Base-by-base conservation (phyloP, 129 eudicot genomes). In the Flaveria ramosissima region DNA sequence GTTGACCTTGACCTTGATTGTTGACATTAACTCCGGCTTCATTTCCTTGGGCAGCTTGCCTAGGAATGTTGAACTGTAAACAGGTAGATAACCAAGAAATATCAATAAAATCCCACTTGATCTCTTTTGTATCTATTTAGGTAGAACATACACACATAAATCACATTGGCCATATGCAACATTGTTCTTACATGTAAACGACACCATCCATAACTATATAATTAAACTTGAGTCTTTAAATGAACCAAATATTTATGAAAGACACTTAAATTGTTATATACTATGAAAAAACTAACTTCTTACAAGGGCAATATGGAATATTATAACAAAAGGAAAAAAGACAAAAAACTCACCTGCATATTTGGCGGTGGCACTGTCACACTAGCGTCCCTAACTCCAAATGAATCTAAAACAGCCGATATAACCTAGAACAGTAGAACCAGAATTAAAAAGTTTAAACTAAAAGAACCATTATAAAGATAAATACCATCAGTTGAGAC, bases 351-450 rank as follows among this genome's bases (percentile, higher is more conserved):
- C 75, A 93, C 98, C 86, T 84, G 91, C 77, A 84, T 68, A 72
- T 80, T 77, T 55, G 92, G 84, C 11, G 24, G 86, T 32, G 72
- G 60, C 59, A 81, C 85, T 55, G 88, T 23, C 70, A 72, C 85
- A 77, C 47, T 68, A 79, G 68, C 85, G 70, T 81, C 89, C 42
- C 91, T 89, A 55, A 88, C 74, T 26, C 96, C 96, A 77, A 93
- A 27, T 9, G 95, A 83, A 79, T 93, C 89, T 75, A 93, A 76
- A 73, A 93, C 98, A 15, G 96, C 90, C 50, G 96, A 96, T 53
- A 93, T 86, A 65, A 93, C 90, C 98, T 93, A 66, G 56, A 86
- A 68, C 48, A 48, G 6, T 43, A 16, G 32, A 59, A 62, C 30
- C 45, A 75, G 7, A 61, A 59, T 55, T 48, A 12, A 2, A 73